Conservation (phyloP, 495 filamentous ascomycete species). For the Aspergillus coremiiformis region DNA sequence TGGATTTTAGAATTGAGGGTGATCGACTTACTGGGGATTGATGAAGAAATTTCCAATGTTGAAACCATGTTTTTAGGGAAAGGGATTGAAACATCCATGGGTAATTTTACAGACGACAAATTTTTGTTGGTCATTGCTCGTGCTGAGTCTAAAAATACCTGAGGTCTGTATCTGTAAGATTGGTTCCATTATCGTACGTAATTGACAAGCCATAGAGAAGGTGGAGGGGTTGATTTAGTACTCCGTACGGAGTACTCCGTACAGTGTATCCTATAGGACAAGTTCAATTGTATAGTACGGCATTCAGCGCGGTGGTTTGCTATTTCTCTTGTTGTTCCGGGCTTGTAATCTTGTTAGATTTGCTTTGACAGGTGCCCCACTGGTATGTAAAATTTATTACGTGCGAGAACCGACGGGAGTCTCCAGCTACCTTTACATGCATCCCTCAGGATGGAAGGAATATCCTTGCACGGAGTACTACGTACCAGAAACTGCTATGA, state of each 20-base stretch:
- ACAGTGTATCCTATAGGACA: too few relatives aligned
- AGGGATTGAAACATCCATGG: neutral
- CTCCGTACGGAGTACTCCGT: too few relatives aligned
- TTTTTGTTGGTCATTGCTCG: too few relatives aligned
- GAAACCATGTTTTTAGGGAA: neutral
- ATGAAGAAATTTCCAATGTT: constrained; percentile 11
- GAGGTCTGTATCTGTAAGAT: neutral
- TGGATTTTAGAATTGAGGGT: neutral
- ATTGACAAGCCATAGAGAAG: too few relatives aligned
- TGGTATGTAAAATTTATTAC: neutral
- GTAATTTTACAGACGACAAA: neutral
- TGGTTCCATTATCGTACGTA: too few relatives aligned
- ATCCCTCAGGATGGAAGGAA: neutral
- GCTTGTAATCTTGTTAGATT: neutral
- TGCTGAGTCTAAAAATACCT: too few relatives aligned
- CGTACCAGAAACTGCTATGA: neutral
- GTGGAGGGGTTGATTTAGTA: too few relatives aligned
- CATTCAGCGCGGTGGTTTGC: neutral
- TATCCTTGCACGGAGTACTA: neutral
- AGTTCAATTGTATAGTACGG: too few relatives aligned
- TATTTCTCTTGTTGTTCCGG: neutral
- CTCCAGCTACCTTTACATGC: neutral
- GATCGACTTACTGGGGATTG: too few relatives aligned
- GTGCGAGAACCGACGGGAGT: neutral
- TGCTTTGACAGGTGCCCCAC: neutral